phyloP scores from a whole-genome alignment of 352 stramenopile genomes.

The Phytophthora lateralis region DNA sequence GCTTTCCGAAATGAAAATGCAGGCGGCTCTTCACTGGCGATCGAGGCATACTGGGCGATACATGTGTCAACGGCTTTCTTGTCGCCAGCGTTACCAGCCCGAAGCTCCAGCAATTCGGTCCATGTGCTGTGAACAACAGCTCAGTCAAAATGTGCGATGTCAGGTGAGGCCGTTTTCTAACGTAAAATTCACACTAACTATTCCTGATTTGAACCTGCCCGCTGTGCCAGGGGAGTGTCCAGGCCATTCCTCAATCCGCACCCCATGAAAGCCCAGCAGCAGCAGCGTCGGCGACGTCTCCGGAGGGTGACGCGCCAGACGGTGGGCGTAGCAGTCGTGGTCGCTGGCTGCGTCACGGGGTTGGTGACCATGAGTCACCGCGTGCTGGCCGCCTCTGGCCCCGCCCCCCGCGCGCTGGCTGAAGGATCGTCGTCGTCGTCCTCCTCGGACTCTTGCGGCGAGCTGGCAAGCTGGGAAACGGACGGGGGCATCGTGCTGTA shows the following conservation, averaged over 20 bases:
- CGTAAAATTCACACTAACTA: background rate
- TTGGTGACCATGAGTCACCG: constrained; percentile 22
- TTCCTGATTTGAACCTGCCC: constrained; percentile 6
- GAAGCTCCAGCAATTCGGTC: background rate
- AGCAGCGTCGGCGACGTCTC: constrained; percentile 9
- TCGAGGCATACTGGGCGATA: background rate
- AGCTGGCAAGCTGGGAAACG: constrained; percentile 53
- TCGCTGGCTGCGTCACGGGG: constrained; percentile 22
- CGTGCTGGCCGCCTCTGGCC: constrained; percentile 4
- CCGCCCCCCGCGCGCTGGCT: constrained; percentile 10
- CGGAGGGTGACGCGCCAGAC: constrained; percentile 28
- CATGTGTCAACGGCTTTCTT: constrained; percentile 9
- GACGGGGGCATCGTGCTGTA: constrained; percentile 68
- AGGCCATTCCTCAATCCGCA: background rate
- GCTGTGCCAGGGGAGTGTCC: constrained; percentile 2
- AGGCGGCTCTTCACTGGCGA: background rate
- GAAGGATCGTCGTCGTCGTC: constrained; percentile 19
- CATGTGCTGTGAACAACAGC: no score
- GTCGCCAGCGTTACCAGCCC: constrained; percentile 3
- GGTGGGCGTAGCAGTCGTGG: constrained; percentile 29
- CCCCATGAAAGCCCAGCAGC: background rate
- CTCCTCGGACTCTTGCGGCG: constrained; percentile 37
- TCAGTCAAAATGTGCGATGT: background rate
- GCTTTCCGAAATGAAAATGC: constrained; percentile 1
- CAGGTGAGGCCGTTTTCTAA: background rate